Conservation (phyloP, 192 early-diverging fungal genomes). For the Coemansia sp. region DNA sequence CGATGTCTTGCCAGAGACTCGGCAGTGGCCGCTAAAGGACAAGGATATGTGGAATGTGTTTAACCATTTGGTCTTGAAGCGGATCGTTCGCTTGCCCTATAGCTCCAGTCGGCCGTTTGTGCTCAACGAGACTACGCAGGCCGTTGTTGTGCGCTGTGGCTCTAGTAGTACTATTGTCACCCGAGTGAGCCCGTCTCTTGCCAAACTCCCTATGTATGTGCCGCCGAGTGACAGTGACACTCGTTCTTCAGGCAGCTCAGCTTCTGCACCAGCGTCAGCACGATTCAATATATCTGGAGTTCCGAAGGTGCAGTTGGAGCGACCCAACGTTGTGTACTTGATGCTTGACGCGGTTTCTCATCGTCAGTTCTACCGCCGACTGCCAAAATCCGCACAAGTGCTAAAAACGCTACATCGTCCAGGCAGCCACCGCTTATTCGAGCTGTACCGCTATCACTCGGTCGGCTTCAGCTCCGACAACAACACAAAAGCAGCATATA, state of each 20-base stretch:
- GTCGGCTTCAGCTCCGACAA: conserved; percentile 61
- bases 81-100: conserved; percentile 25
- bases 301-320: not conserved
- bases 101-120: conserved; percentile 26
- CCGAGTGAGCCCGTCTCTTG: conserved; percentile 33
- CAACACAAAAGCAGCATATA: conserved; percentile 59
- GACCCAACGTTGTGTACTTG: conserved; percentile 60
- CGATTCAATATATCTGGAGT: conserved; percentile 1
- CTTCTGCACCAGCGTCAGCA: not conserved
- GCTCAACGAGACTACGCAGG: conserved; percentile 43
- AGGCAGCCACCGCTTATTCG: conserved; percentile 33
- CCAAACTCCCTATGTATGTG: conserved; percentile 13
- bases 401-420: conserved; percentile 42
- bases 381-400: conserved; percentile 50
- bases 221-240: conserved; percentile 41
- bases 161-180: conserved; percentile 43
- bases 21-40: conserved; percentile 51
- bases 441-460: conserved; percentile 61
- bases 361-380: conserved; percentile 60
- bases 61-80: conserved; percentile 52
- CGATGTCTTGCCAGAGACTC: conserved; percentile 62
- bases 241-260: not conserved
- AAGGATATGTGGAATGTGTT: conserved; percentile 56
- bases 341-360: conserved; percentile 61
- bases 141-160: conserved; percentile 58